A percentile compares a stretch with the other conserved stretches of the same genome.
Conservation (phyloP, 2,329 filamentous ascomycete genomes). For the Penicillium crustosum region DNA sequence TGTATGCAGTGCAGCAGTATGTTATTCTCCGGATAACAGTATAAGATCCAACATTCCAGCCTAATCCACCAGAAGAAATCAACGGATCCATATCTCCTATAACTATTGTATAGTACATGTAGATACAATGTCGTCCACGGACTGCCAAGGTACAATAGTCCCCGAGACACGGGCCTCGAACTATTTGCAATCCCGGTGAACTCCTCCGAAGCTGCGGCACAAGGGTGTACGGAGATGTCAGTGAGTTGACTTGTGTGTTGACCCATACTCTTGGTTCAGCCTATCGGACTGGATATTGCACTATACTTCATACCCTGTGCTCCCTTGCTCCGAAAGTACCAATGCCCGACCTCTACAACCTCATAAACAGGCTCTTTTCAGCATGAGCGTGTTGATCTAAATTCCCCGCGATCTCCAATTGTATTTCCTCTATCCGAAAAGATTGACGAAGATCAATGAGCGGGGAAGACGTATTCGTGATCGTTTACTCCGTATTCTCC, state of each 20-base stretch:
- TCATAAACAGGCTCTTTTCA: neutral
- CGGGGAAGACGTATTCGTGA: conserved; percentile 7
- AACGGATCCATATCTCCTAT: neutral
- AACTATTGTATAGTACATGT: neutral
- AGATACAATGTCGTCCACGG: neutral
- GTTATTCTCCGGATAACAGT: neutral
- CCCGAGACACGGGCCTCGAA: neutral
- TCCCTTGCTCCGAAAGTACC: neutral
- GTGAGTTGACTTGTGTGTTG: neutral
- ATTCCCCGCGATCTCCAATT: neutral
- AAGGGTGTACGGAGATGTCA: neutral
- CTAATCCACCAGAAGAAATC: neutral
- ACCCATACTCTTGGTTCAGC: neutral
- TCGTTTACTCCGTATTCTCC: neutral
- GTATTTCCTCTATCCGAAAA: neutral
- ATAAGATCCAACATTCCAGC: neutral
- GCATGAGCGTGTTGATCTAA: neutral
- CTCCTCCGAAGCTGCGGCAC: neutral
- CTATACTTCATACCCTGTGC: neutral
- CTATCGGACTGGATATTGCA: neutral
- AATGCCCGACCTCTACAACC: neutral
- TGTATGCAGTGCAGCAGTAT: too few species aligned
- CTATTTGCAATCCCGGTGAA: neutral
- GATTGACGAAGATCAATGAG: neutral
- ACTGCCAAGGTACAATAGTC: neutral